phyloP scores from a whole-genome alignment of 129 eudicot species.

The Flaveria bidentis region DNA sequence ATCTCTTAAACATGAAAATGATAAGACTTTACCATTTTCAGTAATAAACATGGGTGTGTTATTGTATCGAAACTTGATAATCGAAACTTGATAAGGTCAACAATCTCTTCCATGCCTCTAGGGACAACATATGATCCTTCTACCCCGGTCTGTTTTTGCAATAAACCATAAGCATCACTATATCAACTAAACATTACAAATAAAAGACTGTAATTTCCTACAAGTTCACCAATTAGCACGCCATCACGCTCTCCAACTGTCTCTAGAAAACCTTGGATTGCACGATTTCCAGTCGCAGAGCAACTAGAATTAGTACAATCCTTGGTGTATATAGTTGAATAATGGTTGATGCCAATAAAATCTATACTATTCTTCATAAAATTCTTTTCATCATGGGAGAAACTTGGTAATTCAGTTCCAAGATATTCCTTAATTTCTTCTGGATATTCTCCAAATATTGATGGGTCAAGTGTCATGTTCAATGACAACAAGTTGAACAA shows the following conservation, averaged over 20 bases:
- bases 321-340: constrained; percentile 47
- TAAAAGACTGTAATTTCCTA: constrained; percentile 20
- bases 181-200: not conserved
- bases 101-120: constrained; percentile 61
- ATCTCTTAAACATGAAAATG: not conserved
- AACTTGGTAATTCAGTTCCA: constrained; percentile 52
- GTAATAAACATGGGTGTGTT: constrained; percentile 64
- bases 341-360: constrained; percentile 76
- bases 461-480: constrained; percentile 68
- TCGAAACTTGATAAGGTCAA: constrained; percentile 47
- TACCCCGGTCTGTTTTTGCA: constrained; percentile 42
- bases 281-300: constrained; percentile 24
- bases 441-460: constrained; percentile 71
- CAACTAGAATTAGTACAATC: constrained; percentile 59
- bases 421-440: constrained; percentile 47
- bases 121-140: constrained; percentile 54
- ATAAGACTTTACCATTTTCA: constrained; percentile 63
- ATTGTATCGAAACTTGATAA: constrained; percentile 52
- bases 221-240: constrained; percentile 60
- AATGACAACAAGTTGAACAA: constrained; percentile 4
- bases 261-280: constrained; percentile 47
- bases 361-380: constrained; percentile 55
- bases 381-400: constrained; percentile 45
- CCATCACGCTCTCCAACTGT: constrained; percentile 49
- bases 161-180: not conserved